Conservation (phyloP, 495 filamentous ascomycete species). For the Amniculicola lignicola region DNA sequence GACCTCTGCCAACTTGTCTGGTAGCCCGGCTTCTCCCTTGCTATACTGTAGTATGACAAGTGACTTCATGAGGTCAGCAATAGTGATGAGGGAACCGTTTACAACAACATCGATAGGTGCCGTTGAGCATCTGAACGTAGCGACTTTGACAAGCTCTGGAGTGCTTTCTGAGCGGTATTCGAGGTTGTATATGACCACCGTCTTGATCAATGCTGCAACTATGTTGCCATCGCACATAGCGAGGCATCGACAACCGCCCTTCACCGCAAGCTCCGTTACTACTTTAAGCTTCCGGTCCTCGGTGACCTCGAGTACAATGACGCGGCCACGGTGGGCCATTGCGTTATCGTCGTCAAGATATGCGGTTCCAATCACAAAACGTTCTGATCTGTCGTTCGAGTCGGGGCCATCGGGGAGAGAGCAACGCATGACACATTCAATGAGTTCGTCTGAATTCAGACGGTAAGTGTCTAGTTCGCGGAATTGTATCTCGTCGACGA, state of each 20-base stretch:
- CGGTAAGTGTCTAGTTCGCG: conserved; percentile 40
- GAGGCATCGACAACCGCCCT: conserved; percentile 74
- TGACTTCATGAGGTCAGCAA: conserved; percentile 94
- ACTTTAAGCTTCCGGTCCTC: conserved; percentile 66
- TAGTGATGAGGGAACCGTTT: conserved; percentile 63
- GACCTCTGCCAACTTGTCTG: conserved; percentile 62
- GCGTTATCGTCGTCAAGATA: conserved; percentile 61
- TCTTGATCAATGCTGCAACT: conserved; percentile 81
- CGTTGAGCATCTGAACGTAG: conserved; percentile 75
- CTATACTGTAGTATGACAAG: conserved; percentile 70
- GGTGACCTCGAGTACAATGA: conserved; percentile 81
- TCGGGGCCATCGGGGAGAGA: conserved; percentile 67
- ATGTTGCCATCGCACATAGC: conserved; percentile 73
- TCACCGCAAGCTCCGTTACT: conserved; percentile 60
- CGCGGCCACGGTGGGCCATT: conserved; percentile 63
- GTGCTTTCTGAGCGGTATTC: conserved; percentile 35
- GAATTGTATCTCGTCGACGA: conserved; percentile 47
- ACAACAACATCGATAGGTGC: conserved; percentile 82
- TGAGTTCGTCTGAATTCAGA: conserved; percentile 65
- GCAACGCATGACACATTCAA: conserved; percentile 80
- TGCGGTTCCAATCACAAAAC: conserved; percentile 86
- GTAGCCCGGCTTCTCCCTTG: conserved; percentile 42
- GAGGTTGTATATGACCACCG: conserved; percentile 52
- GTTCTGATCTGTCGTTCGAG: conserved; percentile 59
- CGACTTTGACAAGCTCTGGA: conserved; percentile 58